These are phyloP conservation scores for Carex parvula DNA, from an alignment of 176 grass and related monocot genomes.

Conservation along the genomic window DNA sequence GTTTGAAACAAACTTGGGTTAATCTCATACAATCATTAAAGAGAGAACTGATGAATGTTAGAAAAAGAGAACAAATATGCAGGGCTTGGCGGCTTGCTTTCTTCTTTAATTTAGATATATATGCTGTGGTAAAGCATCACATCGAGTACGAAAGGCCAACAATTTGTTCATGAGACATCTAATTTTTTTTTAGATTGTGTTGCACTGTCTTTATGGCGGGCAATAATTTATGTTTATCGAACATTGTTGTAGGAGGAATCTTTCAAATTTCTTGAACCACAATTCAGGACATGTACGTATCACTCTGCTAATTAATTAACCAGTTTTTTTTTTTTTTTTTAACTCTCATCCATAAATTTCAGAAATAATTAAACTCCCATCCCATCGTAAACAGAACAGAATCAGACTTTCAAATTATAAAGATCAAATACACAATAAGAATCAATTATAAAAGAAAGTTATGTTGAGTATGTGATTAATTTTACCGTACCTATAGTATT, in stretches of 20 bases:
- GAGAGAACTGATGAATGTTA: too few species aligned
- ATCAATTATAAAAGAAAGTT: too few species aligned
- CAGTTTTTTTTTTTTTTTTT: background rate
- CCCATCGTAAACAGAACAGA: too few species aligned
- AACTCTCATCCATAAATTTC: too few species aligned
- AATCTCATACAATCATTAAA: too few species aligned
- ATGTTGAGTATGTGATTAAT: too few species aligned
- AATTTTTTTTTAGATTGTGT: background rate
- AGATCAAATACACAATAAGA: too few species aligned
- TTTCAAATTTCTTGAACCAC: conserved; percentile 2
- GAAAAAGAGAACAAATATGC: too few species aligned
- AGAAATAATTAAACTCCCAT: too few species aligned
- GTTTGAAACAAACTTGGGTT: background rate
- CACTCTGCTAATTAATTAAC: background rate
- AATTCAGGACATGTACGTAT: background rate
- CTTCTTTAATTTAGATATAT: background rate
- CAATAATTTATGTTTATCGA: background rate
- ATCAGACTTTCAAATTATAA: too few species aligned
- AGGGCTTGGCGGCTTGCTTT: background rate
- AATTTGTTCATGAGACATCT: background rate
- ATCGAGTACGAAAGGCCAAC: conserved; percentile 16
- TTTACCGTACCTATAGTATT: too few species aligned
- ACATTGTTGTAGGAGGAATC: background rate
- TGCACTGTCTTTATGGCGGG: background rate
- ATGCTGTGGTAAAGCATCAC: conserved; percentile 2